Percentiles rank a stretch among this genome's conserved stretches.
These are phyloP conservation scores for Diospyros lotus DNA, from an alignment of 148 eudicot genomes.

Conservation along the genomic window DNA sequence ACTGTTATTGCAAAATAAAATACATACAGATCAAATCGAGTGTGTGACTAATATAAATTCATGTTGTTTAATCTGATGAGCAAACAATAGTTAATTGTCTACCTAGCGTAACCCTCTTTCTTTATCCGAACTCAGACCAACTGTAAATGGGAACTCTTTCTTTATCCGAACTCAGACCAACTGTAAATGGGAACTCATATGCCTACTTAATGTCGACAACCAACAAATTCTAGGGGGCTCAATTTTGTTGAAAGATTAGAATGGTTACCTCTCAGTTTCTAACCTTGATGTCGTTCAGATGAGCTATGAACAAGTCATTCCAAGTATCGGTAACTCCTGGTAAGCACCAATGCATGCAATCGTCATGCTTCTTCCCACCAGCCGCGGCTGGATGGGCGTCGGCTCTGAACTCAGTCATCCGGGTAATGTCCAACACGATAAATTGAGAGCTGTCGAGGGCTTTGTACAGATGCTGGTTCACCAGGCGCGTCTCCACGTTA, in stretches of 20 bases:
- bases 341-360: conserved; percentile 99
- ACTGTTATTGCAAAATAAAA: too few species aligned
- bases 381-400: conserved; percentile 91
- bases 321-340: conserved; percentile 94
- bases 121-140: neutral
- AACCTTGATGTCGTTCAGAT: conserved; percentile 32
- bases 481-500: conserved; percentile 77
- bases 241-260: neutral
- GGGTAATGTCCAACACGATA: conserved; percentile 65
- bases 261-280: conserved; percentile 12
- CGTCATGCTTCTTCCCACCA: conserved; percentile 96
- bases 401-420: conserved; percentile 84
- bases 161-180: neutral
- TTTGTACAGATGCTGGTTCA: conserved; percentile 62
- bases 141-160: too few species aligned
- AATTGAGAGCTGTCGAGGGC: conserved; percentile 54
- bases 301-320: conserved; percentile 79
- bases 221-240: neutral
- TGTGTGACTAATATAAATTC: too few species aligned
- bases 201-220: neutral
- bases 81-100: too few species aligned
- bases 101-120: too few species aligned
- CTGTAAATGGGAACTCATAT: too few species aligned
- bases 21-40: too few species aligned
- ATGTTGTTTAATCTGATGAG: too few species aligned